phyloP scores from a whole-genome alignment of 495 filamentous ascomycete species.

The Antarctomyces pellizariae region DNA sequence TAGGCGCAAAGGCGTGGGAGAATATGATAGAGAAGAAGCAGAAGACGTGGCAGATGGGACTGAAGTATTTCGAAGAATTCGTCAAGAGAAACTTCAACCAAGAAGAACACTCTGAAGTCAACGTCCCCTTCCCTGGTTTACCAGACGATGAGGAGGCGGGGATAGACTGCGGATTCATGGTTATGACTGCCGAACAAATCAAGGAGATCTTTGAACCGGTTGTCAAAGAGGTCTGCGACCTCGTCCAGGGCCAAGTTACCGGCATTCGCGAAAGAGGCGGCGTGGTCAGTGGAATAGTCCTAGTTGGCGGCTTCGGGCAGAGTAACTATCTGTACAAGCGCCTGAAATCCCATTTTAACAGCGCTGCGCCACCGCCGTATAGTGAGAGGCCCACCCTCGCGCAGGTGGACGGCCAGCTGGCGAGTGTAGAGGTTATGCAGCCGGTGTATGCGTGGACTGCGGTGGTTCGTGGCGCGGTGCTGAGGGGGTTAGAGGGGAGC shows the following conservation, averaged over 20 bases:
- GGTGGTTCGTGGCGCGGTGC: conserved; percentile 43
- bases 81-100: conserved; percentile 56
- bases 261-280: conserved; percentile 34
- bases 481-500: conserved; percentile 44
- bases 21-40: conserved; percentile 33
- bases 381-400: conserved; percentile 36
- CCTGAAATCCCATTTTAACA: conserved; percentile 40
- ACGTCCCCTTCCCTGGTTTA: conserved; percentile 48
- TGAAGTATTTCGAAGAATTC: conserved; percentile 41
- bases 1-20: conserved; percentile 31
- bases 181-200: conserved; percentile 33
- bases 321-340: conserved; percentile 42
- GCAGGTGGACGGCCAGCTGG: conserved; percentile 15
- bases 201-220: conserved; percentile 44
- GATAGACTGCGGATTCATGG: conserved; percentile 38
- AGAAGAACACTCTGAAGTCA: conserved; percentile 43
- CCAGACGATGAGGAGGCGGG: conserved; percentile 40
- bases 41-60: conserved; percentile 51
- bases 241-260: conserved; percentile 36
- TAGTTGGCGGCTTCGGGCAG: conserved; percentile 49
- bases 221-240: conserved; percentile 32
- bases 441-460: conserved; percentile 57
- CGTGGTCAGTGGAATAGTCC: conserved; percentile 38
- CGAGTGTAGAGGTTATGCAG: conserved; percentile 47
- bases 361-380: conserved; percentile 39